These are phyloP conservation scores for Zygnema cylindricum DNA, from an alignment of 139 green algal genomes.

Conservation along the genomic window DNA sequence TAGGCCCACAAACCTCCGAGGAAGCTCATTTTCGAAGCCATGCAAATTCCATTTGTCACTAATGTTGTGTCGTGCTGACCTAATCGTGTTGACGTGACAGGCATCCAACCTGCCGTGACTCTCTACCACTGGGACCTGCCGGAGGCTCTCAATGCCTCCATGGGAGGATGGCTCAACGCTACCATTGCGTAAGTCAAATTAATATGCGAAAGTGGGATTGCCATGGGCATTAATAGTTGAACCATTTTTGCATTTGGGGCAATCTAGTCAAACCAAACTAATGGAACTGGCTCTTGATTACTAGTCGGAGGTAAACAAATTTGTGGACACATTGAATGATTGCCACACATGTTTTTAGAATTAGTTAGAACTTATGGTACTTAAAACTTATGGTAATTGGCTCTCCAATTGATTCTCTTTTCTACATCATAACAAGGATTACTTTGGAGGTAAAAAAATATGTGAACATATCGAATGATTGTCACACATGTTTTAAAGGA, in stretches of 20 bases:
- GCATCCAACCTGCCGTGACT: slow-evolving; percentile 44
- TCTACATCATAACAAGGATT: too few species aligned
- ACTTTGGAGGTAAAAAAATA: too few species aligned
- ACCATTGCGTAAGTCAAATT: slow-evolving; percentile 28
- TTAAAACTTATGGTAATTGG: too few species aligned
- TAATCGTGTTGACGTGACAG: slow-evolving; percentile 17
- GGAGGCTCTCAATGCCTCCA: background rate
- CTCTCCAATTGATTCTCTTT: too few species aligned
- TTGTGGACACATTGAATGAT: too few species aligned
- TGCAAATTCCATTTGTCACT: background rate
- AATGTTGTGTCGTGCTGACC: background rate
- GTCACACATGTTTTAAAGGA: too few species aligned
- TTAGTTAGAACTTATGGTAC: too few species aligned
- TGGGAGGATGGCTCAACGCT: slow-evolving; percentile 50
- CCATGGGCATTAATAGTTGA: background rate
- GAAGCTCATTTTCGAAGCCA: background rate
- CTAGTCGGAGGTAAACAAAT: too few species aligned
- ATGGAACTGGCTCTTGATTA: background rate
- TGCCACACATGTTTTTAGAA: too few species aligned
- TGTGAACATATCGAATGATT: too few species aligned
- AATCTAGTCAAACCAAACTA: background rate
- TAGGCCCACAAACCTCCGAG: too few species aligned
- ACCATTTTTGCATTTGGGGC: background rate
- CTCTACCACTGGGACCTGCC: slow-evolving; percentile 58
- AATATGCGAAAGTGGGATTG: background rate